Evolutionary conservation across 2,329 filamentous ascomycete genomes (phyloP), one percentile per base, ranked within the genome.

Genomic region (Beauveria bassiana): DNA sequence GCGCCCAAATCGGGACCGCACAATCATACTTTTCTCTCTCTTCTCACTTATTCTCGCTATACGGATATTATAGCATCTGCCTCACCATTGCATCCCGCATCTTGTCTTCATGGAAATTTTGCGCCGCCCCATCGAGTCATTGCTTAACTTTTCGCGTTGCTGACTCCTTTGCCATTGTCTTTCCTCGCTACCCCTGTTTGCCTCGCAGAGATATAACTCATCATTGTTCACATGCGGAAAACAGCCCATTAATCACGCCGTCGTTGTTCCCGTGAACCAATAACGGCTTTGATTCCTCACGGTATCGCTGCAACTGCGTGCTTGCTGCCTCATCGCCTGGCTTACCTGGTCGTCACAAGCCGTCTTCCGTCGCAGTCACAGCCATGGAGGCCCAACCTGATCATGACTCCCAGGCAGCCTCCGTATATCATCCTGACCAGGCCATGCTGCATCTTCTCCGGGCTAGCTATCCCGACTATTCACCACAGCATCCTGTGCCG

Each of bases 161-260:
- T 59, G 56, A 50, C 56, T 51, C 55, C 26, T 40, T 20, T 49
- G 24, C 20, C 28, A 31, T 18, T 20, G 34, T 12, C 31, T 18
- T 12, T 16, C 12, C 22, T 38, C 42, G 26, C 26, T 42, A 56
- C 53, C 54, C 56, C 46, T 43, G 56, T 18, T 42, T 10, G 46
- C 46, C 34, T 51, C 46, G 10, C 56, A 20, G n/a, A 58, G 45
- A 50, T 58, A 58, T 58, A 49, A 45, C 55, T 58, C 45, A 43
- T 43, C 28, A 34, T 6, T 22, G 22, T 59, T 59, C 56, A 59
- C 46, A 59, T 59, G 56, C 46, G 10, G 46, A 59, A 43, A 57
- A 59, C 56, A 59, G 56, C 56, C 46, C 56, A 59, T 59, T 42
- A 59, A 59, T 51, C 56, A 59, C 56, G 45, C 46, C n/a, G 22